Base-by-base conservation (phyloP, 2,329 filamentous ascomycete genomes). In the Fusarium gaditjirri region DNA sequence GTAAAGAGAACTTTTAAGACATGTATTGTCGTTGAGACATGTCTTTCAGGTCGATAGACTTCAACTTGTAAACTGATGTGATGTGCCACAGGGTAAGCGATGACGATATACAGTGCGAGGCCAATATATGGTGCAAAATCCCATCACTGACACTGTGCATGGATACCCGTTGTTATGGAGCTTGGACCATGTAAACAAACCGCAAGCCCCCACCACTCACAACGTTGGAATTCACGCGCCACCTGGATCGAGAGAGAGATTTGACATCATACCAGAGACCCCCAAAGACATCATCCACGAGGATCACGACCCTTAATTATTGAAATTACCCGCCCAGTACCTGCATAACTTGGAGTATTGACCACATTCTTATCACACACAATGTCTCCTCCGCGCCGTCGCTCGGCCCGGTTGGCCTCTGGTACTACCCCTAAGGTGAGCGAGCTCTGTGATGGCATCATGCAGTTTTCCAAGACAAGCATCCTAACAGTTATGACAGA, bases 361-460 rank as follows among this genome's bases (percentile, higher is more conserved):
- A 59, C 55, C 52, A 64, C 49, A 61, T 68, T 69, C 68, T 61
- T 39, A 60, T 39, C n/a, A 42, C 4, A 60, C 53, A 80, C 52
- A 67, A 84, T 84, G 81, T 80, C 82, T 59, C 81, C 81, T 56
- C 81, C 82, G 63, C 82, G 82, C 76, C 83, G 83, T 75, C 83
- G 83, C 65, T 85, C 83, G 60, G 83, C 83, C 73, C 82, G 83
- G 73, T 78, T 85, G 78, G 83, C 83, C 60, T 74, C 78, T 44
- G 82, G 82, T 60, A 73, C 78, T 44, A 71, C 76, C 50, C 68
- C 74, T 25, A 84, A 83, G 82, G 83, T 84, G 77, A 74, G 71
- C 44, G 77, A 74, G 71, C 44, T 60, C 60, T 59, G 54, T 29
- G 56, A 74, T 72, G 49, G 41, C 47, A 70, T 65, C 65, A 65